phyloP scores from a whole-genome alignment of 169 alveolate genomes.

The Cryptosporidium felis region DNA sequence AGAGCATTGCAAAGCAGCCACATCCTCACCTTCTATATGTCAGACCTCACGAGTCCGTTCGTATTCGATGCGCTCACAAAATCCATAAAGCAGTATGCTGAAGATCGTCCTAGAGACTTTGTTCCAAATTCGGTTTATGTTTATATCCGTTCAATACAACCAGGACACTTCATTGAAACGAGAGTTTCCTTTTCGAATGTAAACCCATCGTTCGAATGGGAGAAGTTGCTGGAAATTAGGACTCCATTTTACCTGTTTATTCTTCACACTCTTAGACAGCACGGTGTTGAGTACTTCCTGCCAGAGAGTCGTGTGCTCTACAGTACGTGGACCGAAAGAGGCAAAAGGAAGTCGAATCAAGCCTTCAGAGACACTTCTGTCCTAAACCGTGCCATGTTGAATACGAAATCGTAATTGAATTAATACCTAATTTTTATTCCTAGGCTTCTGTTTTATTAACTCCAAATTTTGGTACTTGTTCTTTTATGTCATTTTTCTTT shows the following conservation, averaged over 20 bases:
- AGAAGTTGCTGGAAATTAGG: constrained; percentile 50
- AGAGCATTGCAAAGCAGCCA: constrained; percentile 82
- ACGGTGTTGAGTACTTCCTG: constrained; percentile 56
- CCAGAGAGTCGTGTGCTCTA: constrained; percentile 63
- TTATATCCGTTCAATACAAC: constrained; percentile 79
- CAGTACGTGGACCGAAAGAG: constrained; percentile 51
- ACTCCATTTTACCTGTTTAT: constrained; percentile 63
- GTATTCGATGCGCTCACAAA: constrained; percentile 80
- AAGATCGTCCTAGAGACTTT: constrained; percentile 84
- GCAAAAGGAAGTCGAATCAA: constrained; percentile 22
- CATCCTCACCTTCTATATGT: constrained; percentile 79
- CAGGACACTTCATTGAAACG: constrained; percentile 80
- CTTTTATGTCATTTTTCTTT: no score
- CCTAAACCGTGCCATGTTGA: neutral
- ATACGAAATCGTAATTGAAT: no score
- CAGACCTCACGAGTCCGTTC: constrained; percentile 82
- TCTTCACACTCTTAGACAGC: constrained; percentile 57
- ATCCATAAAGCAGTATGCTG: constrained; percentile 77
- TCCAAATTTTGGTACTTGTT: no score
- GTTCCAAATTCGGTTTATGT: constrained; percentile 79
- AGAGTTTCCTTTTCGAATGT: constrained; percentile 46
- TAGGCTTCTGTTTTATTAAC: no score
- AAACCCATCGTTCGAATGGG: constrained; percentile 68
- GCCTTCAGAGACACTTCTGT: neutral
- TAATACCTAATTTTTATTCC: no score